Percentiles rank a stretch among this genome's conserved stretches.
Evolutionary conservation across 805 yeast species (phyloP).

Genomic region (Torulaspora gathmanii): DNA sequence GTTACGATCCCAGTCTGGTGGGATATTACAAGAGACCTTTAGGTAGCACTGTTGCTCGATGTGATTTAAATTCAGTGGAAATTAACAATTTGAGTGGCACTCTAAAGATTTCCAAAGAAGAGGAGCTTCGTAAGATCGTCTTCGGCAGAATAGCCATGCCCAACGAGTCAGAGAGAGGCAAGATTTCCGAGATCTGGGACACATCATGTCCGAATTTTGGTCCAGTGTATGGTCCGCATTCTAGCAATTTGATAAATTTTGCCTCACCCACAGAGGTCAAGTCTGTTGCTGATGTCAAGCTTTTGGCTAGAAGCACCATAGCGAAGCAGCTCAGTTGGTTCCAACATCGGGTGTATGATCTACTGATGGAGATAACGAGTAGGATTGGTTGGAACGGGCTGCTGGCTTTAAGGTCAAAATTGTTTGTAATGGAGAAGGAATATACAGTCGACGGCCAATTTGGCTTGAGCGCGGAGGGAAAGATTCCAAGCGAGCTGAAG

Average conservation of each 20-base stretch:
- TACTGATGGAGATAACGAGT: slow-evolving; percentile 63
- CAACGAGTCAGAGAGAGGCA: slow-evolving; percentile 24
- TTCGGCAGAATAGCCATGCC: slow-evolving; percentile 35
- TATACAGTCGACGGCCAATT: slow-evolving; percentile 30
- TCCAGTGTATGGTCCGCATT: slow-evolving; percentile 34
- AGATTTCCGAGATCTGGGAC: slow-evolving; percentile 26
- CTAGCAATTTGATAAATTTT: slow-evolving; percentile 29
- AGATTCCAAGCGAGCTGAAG: slow-evolving; percentile 21
- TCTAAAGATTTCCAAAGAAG: slow-evolving; percentile 25
- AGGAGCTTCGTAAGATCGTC: slow-evolving; percentile 21
- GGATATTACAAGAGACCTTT: slow-evolving; percentile 30
- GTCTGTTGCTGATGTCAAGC: slow-evolving; percentile 24
- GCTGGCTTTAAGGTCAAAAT: slow-evolving; percentile 57
- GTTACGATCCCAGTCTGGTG: slow-evolving; percentile 12
- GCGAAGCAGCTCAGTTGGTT: slow-evolving; percentile 30
- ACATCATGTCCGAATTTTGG: slow-evolving; percentile 27
- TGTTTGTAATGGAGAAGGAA: slow-evolving; percentile 80
- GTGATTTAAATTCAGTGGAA: slow-evolving; percentile 25
- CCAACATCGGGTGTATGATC: slow-evolving; percentile 51
- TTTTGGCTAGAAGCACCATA: slow-evolving; percentile 30
- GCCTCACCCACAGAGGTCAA: slow-evolving; percentile 31
- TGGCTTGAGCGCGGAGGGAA: slow-evolving; percentile 10
- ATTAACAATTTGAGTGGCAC: slow-evolving; percentile 22
- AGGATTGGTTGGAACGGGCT: slow-evolving; percentile 80
- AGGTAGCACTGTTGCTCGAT: slow-evolving; percentile 16